Base-by-base conservation (phyloP, 2,329 filamentous ascomycete species). In the Biscogniauxia mediterranea region DNA sequence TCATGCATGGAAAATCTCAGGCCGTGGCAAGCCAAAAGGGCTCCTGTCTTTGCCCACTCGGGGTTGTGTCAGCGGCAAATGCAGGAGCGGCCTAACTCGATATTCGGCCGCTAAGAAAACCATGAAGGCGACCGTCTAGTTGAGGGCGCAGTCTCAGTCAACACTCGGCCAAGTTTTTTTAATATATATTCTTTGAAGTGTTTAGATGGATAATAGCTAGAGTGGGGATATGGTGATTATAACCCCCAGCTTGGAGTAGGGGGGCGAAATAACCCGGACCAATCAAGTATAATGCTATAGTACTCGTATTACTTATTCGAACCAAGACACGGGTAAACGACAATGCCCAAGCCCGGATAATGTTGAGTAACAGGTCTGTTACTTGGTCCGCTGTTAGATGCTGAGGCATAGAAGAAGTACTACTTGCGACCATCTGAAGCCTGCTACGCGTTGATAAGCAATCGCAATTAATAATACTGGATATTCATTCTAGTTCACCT, bases 141-240 rank as follows among this genome's bases (percentile, higher is more conserved):
- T 11, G 6, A 53, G 20, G 49, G 50, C n/a, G 26, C 42, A 23
- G 23, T 5, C 17, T 13, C 52, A 38, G 23, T 53, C 7, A 63
- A 61, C 52, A 61, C 32, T 56, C 59, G 62, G 32, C 19, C 25
- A 50, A 50, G 19, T 5, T 55, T 3, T 3, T 57, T 38, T 23
- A 60, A 58, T 60, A 15, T 57, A 51, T 55, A 42, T 19, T 4
- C 49, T 55, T 46, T 56, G 28, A 57, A 42, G 52, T 42, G 51
- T 55, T 57, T 15, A 64, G 19, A 21, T 52, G 21, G 52, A 59
- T 59, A 64, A 64, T 66, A 64, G 58, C 64, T 62, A 61, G 57
- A 57, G 59, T 61, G 60, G 59, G 46, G 56, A 52, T 58, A 52
- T 57, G 54, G 55, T 58, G 52, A 56, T 59, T 60, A 64, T 59